Percentiles rank a stretch among this genome's conserved stretches.
These are phyloP conservation scores for Mortierella sp. DNA, from an alignment of 371 early-diverging fungal species.

Conservation along the genomic window DNA sequence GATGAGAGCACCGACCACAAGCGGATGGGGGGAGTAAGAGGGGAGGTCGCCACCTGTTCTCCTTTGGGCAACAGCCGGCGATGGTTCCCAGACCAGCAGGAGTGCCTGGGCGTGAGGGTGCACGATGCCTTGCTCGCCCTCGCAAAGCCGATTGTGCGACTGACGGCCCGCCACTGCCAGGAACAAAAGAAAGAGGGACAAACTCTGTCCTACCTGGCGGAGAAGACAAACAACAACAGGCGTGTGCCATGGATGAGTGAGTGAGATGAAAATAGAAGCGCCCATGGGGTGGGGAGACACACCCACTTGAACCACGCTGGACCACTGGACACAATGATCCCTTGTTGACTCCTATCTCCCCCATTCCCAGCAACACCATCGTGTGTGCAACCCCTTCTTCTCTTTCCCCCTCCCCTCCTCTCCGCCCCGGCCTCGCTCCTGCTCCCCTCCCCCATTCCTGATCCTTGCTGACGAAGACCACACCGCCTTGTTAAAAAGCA, in stretches of 20 bases:
- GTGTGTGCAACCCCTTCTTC: background rate
- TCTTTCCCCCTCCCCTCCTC: background rate
- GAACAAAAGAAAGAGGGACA: too few relatives aligned
- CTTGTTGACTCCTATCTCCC: background rate
- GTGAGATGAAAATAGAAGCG: background rate
- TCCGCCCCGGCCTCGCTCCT: background rate
- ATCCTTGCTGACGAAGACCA: too few relatives aligned
- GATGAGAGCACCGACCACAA: slow-evolving; percentile 1
- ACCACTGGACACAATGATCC: background rate
- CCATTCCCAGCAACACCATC: background rate
- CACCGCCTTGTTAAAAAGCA: too few relatives aligned
- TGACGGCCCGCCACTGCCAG: too few relatives aligned
- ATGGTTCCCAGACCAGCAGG: background rate
- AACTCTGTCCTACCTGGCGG: too few relatives aligned
- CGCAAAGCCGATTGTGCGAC: background rate
- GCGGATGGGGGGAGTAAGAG: too few relatives aligned
- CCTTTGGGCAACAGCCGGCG: too few relatives aligned
- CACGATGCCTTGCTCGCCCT: too few relatives aligned
- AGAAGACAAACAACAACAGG: background rate
- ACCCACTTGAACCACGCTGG: background rate
- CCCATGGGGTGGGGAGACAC: background rate
- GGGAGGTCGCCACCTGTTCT: too few relatives aligned
- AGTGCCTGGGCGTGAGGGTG: background rate
- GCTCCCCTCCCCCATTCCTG: background rate
- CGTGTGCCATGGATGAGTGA: background rate